Evolutionary conservation across 1,284 basidiomycete genomes (phyloP), one percentile per base, ranked within the genome.

Genomic region (Abortiporus biennis): DNA sequence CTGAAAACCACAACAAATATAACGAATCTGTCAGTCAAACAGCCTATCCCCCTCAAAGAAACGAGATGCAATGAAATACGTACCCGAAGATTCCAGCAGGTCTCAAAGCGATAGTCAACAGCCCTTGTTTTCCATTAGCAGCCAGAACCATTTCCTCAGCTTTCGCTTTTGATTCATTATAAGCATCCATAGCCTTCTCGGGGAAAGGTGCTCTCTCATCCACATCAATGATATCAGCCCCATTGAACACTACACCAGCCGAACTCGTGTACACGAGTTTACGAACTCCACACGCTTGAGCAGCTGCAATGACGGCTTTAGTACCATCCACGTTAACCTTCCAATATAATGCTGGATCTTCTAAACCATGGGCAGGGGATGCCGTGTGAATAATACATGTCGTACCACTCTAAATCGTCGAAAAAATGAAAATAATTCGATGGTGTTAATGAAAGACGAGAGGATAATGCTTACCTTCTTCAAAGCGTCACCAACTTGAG

Each of bases 11-110:
- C n/a, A n/a, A n/a, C n/a, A n/a, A n/a, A n/a, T 24, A 34, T 11
- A 32, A 29, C 38, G 40, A 16, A 31, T 41, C 41, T 13, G 5
- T 32, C 31, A 38, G 44, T 41, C 25, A 44, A 17, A 39, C 23
- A 12, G 13, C 21, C 25, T 21, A 38, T 30, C 16, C 21, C 5
- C 21, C 12, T 43, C 5, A 21, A 16, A 27, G 4, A 25, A 29
- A 17, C 9, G 32, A 4, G 17, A 29, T 29, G 27, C n/a, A 8
- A 29, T 29, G 27, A 29, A 29, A 29, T 6, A 36, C 30, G 12
- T 16, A 87, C 91, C 95, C 96, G 59, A 98, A 99, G 57, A 99
- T 96, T 11, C 95, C 93, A n/a, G 92, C 85, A 2, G 95, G 95
- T 37, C 96, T 74, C 30, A 99, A 66, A 12, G 94, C 90, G 35